Base-by-base conservation (phyloP, 2,329 filamentous ascomycete genomes). In the Fusarium pseudoanthophilum region DNA sequence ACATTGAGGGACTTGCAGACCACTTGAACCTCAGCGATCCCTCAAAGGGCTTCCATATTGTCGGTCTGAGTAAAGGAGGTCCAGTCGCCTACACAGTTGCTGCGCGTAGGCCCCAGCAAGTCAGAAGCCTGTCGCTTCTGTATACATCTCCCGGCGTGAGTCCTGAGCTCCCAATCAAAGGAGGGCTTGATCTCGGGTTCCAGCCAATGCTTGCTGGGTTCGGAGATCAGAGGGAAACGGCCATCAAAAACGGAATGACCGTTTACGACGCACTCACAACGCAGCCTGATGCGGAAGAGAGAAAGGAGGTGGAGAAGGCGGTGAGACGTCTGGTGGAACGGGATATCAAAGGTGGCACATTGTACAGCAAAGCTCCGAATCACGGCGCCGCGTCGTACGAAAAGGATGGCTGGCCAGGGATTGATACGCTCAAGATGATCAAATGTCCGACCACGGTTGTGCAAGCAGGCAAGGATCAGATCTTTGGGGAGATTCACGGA, bases 381-480 rank as follows among this genome's bases (percentile, higher is more conserved):
- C 79, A 80, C 48, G 74, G 78, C 3, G 70, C 64, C 30, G 78
- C 75, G 13, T 71, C 75, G 15, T 49, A 70, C 40, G 52, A 70
- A 37, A 69, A 64, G 4, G 74, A 73, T 15, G 66, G 51, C 5
- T 75, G 79, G 75, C 77, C 79, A 21, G 74, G 77, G 3, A 66
- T 46, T 24, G 71, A 78, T 30, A 55, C 57, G 13, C 72, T 80
- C 37, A 69, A 72, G 36, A 20, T 67, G 7, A 58, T 81, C 30
- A 69, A 49, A 4, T 80, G 78, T 24, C 77, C 79, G 16, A 69
- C 78, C 2, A 76, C 76, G 2, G 78, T 81, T 18, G 67, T 80
- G 30, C 78, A 80, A 49, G 75, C 75, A 7, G 75, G 51, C 7
- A 77, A 80, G 34, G 79, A 80, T 39, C 80, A 79, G 51, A 57